Conservation (phyloP, 805 yeast genomes). For the Myxozyma lipomycoides region DNA sequence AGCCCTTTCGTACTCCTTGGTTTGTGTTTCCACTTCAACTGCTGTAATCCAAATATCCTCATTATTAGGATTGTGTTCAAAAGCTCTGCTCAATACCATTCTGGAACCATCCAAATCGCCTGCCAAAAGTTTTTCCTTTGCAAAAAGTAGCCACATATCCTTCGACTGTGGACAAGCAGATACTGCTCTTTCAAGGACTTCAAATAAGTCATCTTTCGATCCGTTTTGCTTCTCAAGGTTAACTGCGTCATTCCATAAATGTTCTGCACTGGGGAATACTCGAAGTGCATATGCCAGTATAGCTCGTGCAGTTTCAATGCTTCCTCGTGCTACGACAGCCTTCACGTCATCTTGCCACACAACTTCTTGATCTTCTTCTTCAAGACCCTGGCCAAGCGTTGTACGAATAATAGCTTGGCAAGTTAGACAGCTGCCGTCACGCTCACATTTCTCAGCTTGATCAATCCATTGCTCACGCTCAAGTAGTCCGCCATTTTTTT, state of each 20-base stretch:
- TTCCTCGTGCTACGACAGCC: constrained; percentile 30
- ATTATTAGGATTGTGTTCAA: constrained; percentile 42
- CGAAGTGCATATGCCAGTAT: constrained; percentile 48
- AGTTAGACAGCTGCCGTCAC: constrained; percentile 45
- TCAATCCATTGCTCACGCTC: constrained; percentile 50
- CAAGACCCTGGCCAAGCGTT: constrained; percentile 39
- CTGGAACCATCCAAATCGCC: constrained; percentile 52
- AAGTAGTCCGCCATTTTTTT: constrained; percentile 36
- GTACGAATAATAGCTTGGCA: constrained; percentile 52
- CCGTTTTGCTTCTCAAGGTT: constrained; percentile 35
- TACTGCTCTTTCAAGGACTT: constrained; percentile 54
- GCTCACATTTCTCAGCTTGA: constrained; percentile 54
- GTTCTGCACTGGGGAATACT: constrained; percentile 43
- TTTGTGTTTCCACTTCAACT: constrained; percentile 56
- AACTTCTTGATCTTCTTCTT: constrained; percentile 32
- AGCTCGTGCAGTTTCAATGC: constrained; percentile 44
- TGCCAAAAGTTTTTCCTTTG: constrained; percentile 51
- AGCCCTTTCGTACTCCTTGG: constrained; percentile 40
- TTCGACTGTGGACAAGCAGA: constrained; percentile 47
- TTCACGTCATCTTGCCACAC: constrained; percentile 42
- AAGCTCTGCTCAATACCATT: constrained; percentile 49
- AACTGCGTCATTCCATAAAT: constrained; percentile 31
- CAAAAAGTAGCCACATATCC: constrained; percentile 60
- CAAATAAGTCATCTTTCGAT: constrained; percentile 37
- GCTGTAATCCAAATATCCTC: constrained; percentile 68